phyloP scores from a whole-genome alignment of 306 rosid genomes.

The Canavalia gladiata region DNA sequence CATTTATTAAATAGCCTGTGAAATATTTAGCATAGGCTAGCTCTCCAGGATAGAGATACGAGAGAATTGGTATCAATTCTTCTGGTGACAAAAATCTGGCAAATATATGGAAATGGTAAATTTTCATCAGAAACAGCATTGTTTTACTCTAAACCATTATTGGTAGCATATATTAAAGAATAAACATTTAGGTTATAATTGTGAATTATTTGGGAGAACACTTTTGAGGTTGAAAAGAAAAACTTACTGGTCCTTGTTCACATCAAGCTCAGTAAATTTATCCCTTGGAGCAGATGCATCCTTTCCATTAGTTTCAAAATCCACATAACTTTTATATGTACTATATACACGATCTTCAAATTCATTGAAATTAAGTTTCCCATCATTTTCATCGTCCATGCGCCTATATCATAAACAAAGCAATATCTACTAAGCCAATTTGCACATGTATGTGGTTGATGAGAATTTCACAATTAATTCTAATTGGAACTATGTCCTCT shows the following conservation, averaged over 20 bases:
- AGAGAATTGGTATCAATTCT: conserved; percentile 69
- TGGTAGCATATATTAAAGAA: no score
- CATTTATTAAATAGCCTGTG: conserved; percentile 63
- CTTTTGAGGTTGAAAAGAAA: neutral
- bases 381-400: conserved; percentile 66
- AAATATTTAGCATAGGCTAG: conserved; percentile 68
- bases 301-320: conserved; percentile 60
- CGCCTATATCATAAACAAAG: conserved; percentile 52
- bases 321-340: conserved; percentile 62
- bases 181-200: neutral
- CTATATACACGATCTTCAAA: conserved; percentile 57
- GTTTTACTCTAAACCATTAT: neutral
- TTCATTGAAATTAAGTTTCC: conserved; percentile 67
- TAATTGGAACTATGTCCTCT: neutral
- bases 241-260: conserved; percentile 69
- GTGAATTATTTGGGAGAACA: neutral
- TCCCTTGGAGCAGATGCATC: conserved; percentile 51
- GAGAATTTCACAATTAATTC: neutral
- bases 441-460: neutral
- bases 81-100: conserved; percentile 66
- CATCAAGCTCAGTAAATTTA: conserved; percentile 71
- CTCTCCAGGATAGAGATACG: conserved; percentile 81
- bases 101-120: conserved; percentile 2
- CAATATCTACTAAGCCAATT: neutral
- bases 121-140: neutral